Evolutionary conservation across 257 asterid species (phyloP), one percentile per base, ranked within the genome.

Genomic region (Nicotiana undulata): DNA sequence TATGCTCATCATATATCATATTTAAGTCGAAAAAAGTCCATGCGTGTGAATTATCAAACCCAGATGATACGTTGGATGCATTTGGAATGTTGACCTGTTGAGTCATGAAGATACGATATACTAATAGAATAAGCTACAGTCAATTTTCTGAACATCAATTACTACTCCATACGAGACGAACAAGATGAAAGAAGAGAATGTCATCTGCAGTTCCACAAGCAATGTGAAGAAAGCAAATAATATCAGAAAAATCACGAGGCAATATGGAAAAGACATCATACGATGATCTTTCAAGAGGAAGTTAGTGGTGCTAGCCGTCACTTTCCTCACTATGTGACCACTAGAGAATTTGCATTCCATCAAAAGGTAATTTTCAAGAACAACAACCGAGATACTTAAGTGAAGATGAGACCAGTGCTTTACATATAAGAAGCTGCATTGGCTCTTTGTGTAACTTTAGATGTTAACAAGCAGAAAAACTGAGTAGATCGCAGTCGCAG

Each of bases 21-120:
- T 80, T 87, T 84, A 88, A 83, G 88, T 92, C 90, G 37, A 89
- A 89, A 80, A 92, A 89, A 10, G 94, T 84, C 90, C 94, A 89
- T 44, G 88, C 92, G 66, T 85, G 74, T 81, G 87, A 82, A 65
- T 75, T 76, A 22, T 86, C 90, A 26, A 85, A 80, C 58, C 89
- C 90, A 76, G 88, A 88, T n/a, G 86, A 85, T 56, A 89, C 79
- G 67, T 90, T 89, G 85, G 92, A 84, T 75, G 86, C 84, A 40
- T 90, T 83, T n/a, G 93, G 91, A 56, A 89, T 85, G 81, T 77
- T 86, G 80, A 90, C 89, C 93, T 92, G 85, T 18, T 12, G 84
- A 68, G 28, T 59, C 18, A 74, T 13, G 34, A 53, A 59, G 22
- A 9, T 28, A 3, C n/a, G n/a, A n/a, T n/a, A 15, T 9, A 22